Conservation (phyloP, 2,329 filamentous ascomycete genomes). For the Zasmidium angulare region DNA sequence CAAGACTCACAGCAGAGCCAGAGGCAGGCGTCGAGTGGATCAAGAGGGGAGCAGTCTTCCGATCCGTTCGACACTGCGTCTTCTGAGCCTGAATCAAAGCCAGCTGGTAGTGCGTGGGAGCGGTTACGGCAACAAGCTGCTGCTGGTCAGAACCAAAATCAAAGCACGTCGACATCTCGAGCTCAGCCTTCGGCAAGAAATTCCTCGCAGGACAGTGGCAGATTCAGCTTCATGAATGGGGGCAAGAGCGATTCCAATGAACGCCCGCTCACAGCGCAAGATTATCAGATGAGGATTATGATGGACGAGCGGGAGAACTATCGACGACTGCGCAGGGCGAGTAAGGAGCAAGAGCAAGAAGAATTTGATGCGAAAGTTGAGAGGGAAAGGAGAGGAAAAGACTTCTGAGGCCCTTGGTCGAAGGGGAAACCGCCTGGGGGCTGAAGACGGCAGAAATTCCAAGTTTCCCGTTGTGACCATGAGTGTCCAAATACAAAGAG, state of each 20-base stretch:
- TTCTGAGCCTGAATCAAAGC: conserved; percentile 4
- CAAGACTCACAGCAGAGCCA: conserved; percentile 4
- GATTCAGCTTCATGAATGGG: conserved; percentile 46
- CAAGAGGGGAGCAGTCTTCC: neutral
- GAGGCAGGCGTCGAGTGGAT: neutral
- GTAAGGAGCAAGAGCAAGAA: conserved; percentile 46
- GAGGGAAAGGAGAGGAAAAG: conserved; percentile 48
- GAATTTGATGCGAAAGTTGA: conserved; percentile 53
- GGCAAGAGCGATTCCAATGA: no score
- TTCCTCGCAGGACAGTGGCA: conserved; percentile 39
- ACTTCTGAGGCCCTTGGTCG: conserved; percentile 38
- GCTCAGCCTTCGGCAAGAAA: conserved; percentile 17
- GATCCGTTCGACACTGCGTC: neutral
- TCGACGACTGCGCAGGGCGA: no score
- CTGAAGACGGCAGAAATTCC: no score
- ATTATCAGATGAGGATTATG: conserved; percentile 49
- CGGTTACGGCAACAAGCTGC: conserved; percentile 39
- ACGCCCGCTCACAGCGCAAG: no score
- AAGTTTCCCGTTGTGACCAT: no score
- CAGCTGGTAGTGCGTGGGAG: conserved; percentile 45
- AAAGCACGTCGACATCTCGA: conserved; percentile 16
- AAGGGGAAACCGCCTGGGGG: neutral
- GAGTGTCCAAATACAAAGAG: no score
- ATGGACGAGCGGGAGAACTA: no score
- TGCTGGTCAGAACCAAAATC: conserved; percentile 17